Percentiles rank a stretch among this genome's conserved stretches.
Evolutionary conservation across 345 rosid genomes (phyloP).

Genomic region (Hibiscus mutabilis): DNA sequence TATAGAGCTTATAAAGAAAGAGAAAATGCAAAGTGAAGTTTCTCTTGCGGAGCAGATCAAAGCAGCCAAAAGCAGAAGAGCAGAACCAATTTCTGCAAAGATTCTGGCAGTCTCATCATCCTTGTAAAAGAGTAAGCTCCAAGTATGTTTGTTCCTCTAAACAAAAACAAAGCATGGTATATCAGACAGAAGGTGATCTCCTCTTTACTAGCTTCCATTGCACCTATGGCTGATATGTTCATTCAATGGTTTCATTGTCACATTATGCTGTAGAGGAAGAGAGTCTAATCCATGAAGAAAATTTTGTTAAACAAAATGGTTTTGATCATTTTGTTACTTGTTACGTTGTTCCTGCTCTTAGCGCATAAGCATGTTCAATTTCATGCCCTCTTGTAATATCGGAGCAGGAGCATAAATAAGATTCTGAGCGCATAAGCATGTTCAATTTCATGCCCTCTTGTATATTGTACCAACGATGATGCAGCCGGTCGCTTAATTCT

Average conservation of each 20-base stretch:
- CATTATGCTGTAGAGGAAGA: background rate
- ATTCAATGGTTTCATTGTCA: background rate
- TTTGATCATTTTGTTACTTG: too few species aligned
- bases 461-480: background rate
- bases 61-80: constrained; percentile 56
- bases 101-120: constrained; percentile 19
- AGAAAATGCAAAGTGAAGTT: constrained; percentile 39
- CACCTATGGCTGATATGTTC: background rate
- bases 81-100: constrained; percentile 17
- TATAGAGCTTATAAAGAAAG: constrained; percentile 44
- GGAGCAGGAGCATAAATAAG: too few species aligned
- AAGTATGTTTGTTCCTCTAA: background rate
- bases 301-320: too few species aligned
- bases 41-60: constrained; percentile 83
- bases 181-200: background rate
- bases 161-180: background rate
- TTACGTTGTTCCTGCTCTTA: background rate
- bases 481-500: background rate
- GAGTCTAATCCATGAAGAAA: background rate
- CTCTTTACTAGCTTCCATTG: background rate
- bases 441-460: too few species aligned
- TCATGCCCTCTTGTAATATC: too few species aligned
- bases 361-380: too few species aligned
- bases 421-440: too few species aligned
- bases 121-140: background rate